phyloP scores from a whole-genome alignment of 495 filamentous ascomycete species.

The Xylona heveae region DNA sequence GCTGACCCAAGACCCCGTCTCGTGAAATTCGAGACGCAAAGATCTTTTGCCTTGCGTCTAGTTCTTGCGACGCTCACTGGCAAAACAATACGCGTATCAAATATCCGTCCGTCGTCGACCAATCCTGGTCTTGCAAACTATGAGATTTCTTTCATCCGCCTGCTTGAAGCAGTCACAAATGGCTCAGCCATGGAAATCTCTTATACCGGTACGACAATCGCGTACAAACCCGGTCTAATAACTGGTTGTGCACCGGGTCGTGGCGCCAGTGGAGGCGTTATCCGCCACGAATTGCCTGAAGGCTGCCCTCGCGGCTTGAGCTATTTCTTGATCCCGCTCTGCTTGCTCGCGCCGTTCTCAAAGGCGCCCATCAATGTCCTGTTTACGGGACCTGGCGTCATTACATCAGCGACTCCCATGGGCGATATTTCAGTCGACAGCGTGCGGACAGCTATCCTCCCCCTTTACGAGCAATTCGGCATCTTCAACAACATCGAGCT shows the following conservation, averaged over 20 bases:
- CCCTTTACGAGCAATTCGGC: slow-evolving; percentile 74
- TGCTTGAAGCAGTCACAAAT: slow-evolving; percentile 89
- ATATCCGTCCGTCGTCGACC: slow-evolving; percentile 74
- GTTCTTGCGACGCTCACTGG: slow-evolving; percentile 85
- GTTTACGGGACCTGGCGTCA: slow-evolving; percentile 81
- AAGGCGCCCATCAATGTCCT: slow-evolving; percentile 74
- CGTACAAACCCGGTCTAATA: slow-evolving; percentile 82
- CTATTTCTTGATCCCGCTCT: slow-evolving; percentile 81
- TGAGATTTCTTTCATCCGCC: slow-evolving; percentile 88
- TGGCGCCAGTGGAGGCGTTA: slow-evolving; percentile 46
- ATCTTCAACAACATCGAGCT: slow-evolving; percentile 77
- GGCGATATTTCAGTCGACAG: slow-evolving; percentile 83
- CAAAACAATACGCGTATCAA: slow-evolving; percentile 69
- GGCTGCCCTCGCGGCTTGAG: slow-evolving; percentile 60
- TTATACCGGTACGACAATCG: slow-evolving; percentile 77
- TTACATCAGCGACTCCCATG: slow-evolving; percentile 57
- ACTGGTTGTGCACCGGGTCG: slow-evolving; percentile 50
- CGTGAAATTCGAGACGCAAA: slow-evolving; percentile 59
- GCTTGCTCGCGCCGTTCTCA: slow-evolving; percentile 79
- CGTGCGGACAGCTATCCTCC: slow-evolving; percentile 80
- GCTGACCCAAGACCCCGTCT: slow-evolving; percentile 24
- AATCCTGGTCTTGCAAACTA: slow-evolving; percentile 74
- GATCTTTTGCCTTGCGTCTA: slow-evolving; percentile 61
- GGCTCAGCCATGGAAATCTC: slow-evolving; percentile 86
- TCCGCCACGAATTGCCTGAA: slow-evolving; percentile 57